Evolutionary conservation across 2,329 filamentous ascomycete species (phyloP), one percentile per base, ranked within the genome.

Genomic region (Fusarium heterosporum): DNA sequence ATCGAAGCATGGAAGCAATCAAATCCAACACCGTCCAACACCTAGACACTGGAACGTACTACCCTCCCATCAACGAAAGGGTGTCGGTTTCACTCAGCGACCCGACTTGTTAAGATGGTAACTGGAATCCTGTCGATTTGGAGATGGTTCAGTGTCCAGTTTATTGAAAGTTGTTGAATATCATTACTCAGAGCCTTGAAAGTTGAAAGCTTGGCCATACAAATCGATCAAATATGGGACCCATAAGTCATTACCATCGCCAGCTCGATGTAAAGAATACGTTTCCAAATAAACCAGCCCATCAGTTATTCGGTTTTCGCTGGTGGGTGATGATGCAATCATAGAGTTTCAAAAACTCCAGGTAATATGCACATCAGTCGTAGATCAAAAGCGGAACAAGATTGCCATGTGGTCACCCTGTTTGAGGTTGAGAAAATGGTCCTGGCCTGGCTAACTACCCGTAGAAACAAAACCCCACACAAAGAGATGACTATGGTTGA

Each of bases 371-470:
- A 64, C 36, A 29, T 41, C 50, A 57, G 17, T 22, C 57, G 45
- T 30, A 53, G 64, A 64, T 68, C 59, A 53, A 55, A 61, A 68
- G 29, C 46, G 60, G 59, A 68, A 52, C 43, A 47, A 30, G 30
- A 32, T 52, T 69, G 69, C 71, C 69, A 73, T 73, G 67, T 73
- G 71, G 69, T 62, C 60, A 56, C 69, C 71, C 22, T 39, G 42
- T 28, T 55, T 51, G 36, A 56, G 40, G 36, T 61, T 57, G 40
- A 59, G 41, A 30, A 52, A 53, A 58, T 55, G 47, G 42, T 51
- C n/a, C 12, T 45, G 14, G 42, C n/a, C 12, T 45, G 14, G 42
- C 8, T 29, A 48, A 22, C 22, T 22, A 22, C 6, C 22, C 22
- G 22, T 22, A 13, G 50, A 70, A 58, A 53, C n/a, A 29, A 38